Base-by-base conservation (phyloP, 345 rosid species). In the Sonneratia alba region DNA sequence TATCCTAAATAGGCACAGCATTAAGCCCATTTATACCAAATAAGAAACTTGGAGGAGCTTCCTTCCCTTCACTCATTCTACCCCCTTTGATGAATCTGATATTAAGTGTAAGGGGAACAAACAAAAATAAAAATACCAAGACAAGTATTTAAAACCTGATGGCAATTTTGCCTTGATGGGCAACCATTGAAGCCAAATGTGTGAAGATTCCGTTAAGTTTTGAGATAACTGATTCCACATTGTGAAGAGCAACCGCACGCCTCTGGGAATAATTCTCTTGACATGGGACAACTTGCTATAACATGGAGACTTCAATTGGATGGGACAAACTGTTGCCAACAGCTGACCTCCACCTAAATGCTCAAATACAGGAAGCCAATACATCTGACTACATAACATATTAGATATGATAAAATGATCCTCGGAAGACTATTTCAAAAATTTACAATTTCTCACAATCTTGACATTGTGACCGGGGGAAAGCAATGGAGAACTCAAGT, bases 141-240 rank as follows among this genome's bases (percentile, higher is more conserved):
- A 66, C 1, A 53, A 43, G 47, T 43, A 36, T 6, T 67, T 62
- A 69, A 56, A 48, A 89, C 95, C 95, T 87, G 80, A 91, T 91
- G 68, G 96, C 97, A 73, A 91, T 86, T 81, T 89, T 93, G 47
- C 96, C 98, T 49, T 87, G 97, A 68, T 91, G 88, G 22, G 95
- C 86, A 71, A 94, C 97, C 96, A 89, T 89, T 18, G 91, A 89
- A 71, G 98, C 97, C 77, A 91, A 80, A 80, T 87, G 91, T 0
- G 95, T 89, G 79, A 91, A 94, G 79, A 88, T 91, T 66, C 96
- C 95, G 38, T 97, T 71, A 3, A 91, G 97, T 82, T 91, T 96
- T 74, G 96, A 75, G 69, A 94, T 91, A 59, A 93, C 87, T 66
- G 97, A 89, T 80, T 94, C 97, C 55, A 88, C 96, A 71, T 77